Percentiles rank a stretch among this genome's conserved stretches.
Evolutionary conservation across 371 early-diverging fungal species (phyloP).

Genomic region (Chytridiales sp.): DNA sequence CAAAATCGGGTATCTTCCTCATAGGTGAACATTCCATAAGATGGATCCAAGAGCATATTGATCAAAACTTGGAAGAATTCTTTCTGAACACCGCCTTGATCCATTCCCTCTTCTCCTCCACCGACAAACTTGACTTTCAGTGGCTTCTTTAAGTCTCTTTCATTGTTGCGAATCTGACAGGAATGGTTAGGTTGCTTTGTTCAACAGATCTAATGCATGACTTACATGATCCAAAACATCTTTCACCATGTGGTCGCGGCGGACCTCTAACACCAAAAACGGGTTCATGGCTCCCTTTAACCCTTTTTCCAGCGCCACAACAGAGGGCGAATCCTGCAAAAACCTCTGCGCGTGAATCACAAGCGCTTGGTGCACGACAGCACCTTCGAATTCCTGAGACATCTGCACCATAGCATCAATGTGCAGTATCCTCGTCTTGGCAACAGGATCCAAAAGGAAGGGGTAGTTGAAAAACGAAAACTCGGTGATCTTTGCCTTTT

Average conservation of each 20-base stretch:
- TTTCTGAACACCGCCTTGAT: conserved; percentile 83
- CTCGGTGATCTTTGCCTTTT: conserved; percentile 23
- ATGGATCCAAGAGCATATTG: conserved; percentile 54
- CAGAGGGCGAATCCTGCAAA: conserved; percentile 46
- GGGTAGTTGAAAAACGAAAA: conserved; percentile 77
- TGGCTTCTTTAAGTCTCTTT: conserved; percentile 61
- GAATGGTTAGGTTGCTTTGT: not conserved
- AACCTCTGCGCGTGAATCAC: conserved; percentile 77
- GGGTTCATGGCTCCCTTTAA: conserved; percentile 83
- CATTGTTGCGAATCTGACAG: conserved; percentile 33
- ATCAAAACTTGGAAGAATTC: conserved; percentile 72
- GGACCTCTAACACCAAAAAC: conserved; percentile 75
- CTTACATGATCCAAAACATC: conserved; percentile 72
- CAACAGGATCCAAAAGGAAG: conserved; percentile 69
- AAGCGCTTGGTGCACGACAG: conserved; percentile 61
- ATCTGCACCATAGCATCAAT: conserved; percentile 83
- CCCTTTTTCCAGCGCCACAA: conserved; percentile 67
- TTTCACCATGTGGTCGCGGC: conserved; percentile 64
- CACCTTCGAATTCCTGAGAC: conserved; percentile 79
- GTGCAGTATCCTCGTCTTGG: conserved; percentile 74
- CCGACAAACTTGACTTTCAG: conserved; percentile 68
- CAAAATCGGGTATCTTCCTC: conserved; percentile 51
- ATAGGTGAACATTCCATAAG: conserved; percentile 57
- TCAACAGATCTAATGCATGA: conserved; percentile 29
- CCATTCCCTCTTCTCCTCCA: conserved; percentile 84